Conservation (phyloP, 371 early-diverging fungal species). For the Lichtheimia hyalospora region DNA sequence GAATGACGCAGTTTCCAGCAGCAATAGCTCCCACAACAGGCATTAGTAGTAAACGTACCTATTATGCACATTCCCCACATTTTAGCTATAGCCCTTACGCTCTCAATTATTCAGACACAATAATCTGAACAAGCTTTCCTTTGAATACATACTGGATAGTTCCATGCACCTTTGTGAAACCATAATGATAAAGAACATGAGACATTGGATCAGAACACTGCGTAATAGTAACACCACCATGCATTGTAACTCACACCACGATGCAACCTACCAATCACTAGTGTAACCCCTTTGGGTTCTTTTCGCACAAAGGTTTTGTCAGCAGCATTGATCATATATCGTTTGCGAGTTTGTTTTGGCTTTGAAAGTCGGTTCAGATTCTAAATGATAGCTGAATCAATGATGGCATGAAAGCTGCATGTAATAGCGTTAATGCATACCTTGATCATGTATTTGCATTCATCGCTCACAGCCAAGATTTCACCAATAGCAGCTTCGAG, state of each 20-base stretch:
- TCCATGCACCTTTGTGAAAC: constrained; percentile 71
- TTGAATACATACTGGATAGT: constrained; percentile 68
- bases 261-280: constrained; percentile 58
- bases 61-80: constrained; percentile 1
- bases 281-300: constrained; percentile 77
- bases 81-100: neutral
- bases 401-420: neutral
- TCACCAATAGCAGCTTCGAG: constrained; percentile 61
- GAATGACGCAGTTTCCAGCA: constrained; percentile 82
- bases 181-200: neutral
- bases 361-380: constrained; percentile 34
- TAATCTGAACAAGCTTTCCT: neutral
- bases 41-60: constrained; percentile 59
- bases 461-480: constrained; percentile 61
- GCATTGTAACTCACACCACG: too few relatives aligned
- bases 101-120: neutral
- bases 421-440: neutral
- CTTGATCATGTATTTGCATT: constrained; percentile 60
- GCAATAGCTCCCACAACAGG: constrained; percentile 90
- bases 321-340: constrained; percentile 34
- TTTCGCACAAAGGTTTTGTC: constrained; percentile 52
- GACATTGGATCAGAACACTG: neutral
- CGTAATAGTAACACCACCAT: too few relatives aligned
- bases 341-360: constrained; percentile 22
- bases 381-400: neutral